These are phyloP conservation scores for Pochonia chlamydosporia DNA, from an alignment of 2,329 filamentous ascomycete genomes.

Conservation along the genomic window DNA sequence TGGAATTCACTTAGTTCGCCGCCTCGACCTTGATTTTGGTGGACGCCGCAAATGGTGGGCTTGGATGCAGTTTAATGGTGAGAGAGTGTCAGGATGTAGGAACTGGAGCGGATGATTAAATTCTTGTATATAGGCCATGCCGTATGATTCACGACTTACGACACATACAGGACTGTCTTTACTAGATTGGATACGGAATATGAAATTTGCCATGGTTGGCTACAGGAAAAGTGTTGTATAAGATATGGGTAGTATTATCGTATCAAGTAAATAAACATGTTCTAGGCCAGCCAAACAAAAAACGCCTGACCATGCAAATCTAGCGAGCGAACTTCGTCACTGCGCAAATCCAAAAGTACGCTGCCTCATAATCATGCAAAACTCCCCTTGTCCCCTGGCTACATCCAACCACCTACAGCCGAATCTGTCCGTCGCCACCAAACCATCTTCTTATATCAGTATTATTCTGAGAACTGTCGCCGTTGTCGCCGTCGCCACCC, in stretches of 20 bases:
- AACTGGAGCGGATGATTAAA: too few relatives aligned
- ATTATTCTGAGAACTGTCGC: slow-evolving; percentile 20
- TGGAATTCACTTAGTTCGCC: slow-evolving; percentile 39
- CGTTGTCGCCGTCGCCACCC: slow-evolving; percentile 45
- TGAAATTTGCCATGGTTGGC: too few relatives aligned
- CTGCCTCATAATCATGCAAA: background rate
- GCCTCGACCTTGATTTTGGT: slow-evolving; percentile 12
- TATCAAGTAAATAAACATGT: background rate
- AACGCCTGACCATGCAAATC: background rate
- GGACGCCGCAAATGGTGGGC: background rate
- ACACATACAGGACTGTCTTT: background rate
- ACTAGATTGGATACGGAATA: slow-evolving; percentile 1
- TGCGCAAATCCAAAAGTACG: background rate
- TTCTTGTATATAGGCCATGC: background rate
- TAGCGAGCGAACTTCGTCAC: background rate
- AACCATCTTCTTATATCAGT: slow-evolving; percentile 55
- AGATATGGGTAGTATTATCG: background rate
- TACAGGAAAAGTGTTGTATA: background rate
- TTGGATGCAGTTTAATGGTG: background rate
- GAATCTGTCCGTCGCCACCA: slow-evolving; percentile 32
- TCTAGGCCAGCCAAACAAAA: background rate
- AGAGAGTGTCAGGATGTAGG: background rate
- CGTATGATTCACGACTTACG: slow-evolving; percentile 8
- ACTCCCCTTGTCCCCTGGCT: background rate
- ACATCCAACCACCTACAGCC: slow-evolving; percentile 10